Conservation (phyloP, 2,329 filamentous ascomycete species). For the Fusarium anguioides region DNA sequence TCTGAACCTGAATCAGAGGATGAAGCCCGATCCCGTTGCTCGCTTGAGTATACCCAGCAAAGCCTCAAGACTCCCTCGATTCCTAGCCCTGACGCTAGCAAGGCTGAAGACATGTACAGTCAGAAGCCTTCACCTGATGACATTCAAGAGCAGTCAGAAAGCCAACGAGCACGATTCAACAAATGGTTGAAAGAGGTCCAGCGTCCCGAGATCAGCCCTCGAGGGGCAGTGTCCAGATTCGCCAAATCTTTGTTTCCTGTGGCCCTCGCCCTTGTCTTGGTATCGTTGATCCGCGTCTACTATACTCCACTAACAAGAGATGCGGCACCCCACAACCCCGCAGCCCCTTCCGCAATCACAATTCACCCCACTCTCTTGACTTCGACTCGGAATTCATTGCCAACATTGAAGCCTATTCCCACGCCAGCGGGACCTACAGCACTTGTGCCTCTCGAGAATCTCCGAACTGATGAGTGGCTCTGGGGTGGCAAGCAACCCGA, state of each 20-base stretch:
- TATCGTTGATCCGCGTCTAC: conserved; percentile 45
- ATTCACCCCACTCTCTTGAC: conserved; percentile 41
- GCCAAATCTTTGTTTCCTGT: conserved; percentile 41
- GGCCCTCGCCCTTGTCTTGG: conserved; percentile 40
- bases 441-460: conserved; percentile 48
- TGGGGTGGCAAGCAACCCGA: conserved; percentile 50
- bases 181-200: conserved; percentile 32
- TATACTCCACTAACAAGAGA: conserved; percentile 39
- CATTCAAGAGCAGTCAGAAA: conserved; percentile 17
- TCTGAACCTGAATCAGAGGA: conserved; percentile 56
- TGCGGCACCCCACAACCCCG: conserved; percentile 41
- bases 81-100: conserved; percentile 50
- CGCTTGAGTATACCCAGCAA: conserved; percentile 62
- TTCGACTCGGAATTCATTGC: conserved; percentile 30
- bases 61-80: conserved; percentile 58
- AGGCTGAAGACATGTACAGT: conserved; percentile 39
- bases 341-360: conserved; percentile 41
- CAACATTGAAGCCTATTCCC: conserved; percentile 24
- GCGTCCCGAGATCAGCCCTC: conserved; percentile 8
- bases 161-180: conserved; percentile 12
- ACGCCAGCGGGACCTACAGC: conserved; percentile 40
- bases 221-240: conserved; percentile 30
- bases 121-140: conserved; percentile 13
- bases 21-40: conserved; percentile 53
- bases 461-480: conserved; percentile 49